Percentiles rank a stretch among this genome's conserved stretches.
phyloP scores from a whole-genome alignment of 805 yeast species.

The Wickerhamomyces canadensis region DNA sequence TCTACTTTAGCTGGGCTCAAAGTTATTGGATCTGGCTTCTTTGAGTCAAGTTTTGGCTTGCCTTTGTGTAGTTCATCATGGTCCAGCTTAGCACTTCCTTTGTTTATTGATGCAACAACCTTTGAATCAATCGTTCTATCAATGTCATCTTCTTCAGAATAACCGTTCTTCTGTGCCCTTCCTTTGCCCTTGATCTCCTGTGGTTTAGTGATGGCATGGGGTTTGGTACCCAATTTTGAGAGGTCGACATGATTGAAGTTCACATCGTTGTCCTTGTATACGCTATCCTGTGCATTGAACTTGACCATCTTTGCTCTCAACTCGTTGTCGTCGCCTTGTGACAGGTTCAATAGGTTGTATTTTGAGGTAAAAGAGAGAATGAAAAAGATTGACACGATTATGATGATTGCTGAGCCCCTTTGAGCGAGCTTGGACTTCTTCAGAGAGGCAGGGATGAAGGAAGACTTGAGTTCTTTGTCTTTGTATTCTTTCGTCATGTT shows the following conservation, averaged over 20 bases:
- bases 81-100: background rate
- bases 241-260: background rate
- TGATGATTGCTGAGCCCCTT: background rate
- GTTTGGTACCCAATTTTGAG: background rate
- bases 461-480: background rate
- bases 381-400: background rate
- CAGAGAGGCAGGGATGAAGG: background rate
- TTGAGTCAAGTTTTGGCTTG: too few species aligned
- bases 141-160: constrained; percentile 4
- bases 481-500: constrained; percentile 1
- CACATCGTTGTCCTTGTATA: background rate
- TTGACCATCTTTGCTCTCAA: background rate
- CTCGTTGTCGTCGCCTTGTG: background rate
- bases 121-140: constrained; percentile 13
- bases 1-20: too few species aligned
- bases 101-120: constrained; percentile 13
- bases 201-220: background rate
- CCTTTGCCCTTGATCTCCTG: constrained; percentile 2
- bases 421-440: background rate
- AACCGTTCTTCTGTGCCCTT: constrained; percentile 1
- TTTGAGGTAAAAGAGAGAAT: background rate
- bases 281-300: background rate
- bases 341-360: background rate
- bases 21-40: too few species aligned
- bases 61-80: background rate